A percentile compares a stretch with the other conserved stretches of the same genome.
Conservation (phyloP, 1,139 yeast species). For the Taphrina betulina region DNA sequence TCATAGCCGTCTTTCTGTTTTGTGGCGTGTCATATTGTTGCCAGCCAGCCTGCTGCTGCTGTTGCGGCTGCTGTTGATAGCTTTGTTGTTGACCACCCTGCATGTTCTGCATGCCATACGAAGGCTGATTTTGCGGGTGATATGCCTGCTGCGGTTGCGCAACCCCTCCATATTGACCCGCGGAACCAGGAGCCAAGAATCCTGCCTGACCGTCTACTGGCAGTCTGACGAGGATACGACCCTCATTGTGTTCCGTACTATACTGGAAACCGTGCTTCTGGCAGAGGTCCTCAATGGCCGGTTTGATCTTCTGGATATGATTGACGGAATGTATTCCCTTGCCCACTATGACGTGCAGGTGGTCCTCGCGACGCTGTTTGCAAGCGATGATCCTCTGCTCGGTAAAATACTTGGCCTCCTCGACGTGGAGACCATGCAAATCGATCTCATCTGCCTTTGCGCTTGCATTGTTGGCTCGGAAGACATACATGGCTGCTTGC, state of each 20-base stretch:
- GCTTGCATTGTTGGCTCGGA: slow-evolving; percentile 82
- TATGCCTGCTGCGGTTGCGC: slow-evolving; percentile 35
- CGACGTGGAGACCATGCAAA: slow-evolving; percentile 84
- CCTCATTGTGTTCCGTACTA: slow-evolving; percentile 68
- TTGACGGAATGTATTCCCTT: slow-evolving; percentile 81
- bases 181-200: slow-evolving; percentile 29
- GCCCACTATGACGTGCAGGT: slow-evolving; percentile 70
- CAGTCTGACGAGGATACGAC: slow-evolving; percentile 74
- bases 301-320: slow-evolving; percentile 83
- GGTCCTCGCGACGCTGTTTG: slow-evolving; percentile 57
- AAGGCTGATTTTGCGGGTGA: slow-evolving; percentile 39
- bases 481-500: slow-evolving; percentile 87
- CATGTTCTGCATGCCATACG: slow-evolving; percentile 39
- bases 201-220: slow-evolving; percentile 38
- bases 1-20: slow-evolving; percentile 19
- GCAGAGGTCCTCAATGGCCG: slow-evolving; percentile 81
- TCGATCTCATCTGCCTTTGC: slow-evolving; percentile 83
- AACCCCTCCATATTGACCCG: slow-evolving; percentile 11
- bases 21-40: slow-evolving; percentile 28
- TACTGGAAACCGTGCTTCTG: slow-evolving; percentile 60
- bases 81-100: slow-evolving; percentile 40
- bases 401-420: slow-evolving; percentile 78
- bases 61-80: slow-evolving; percentile 41
- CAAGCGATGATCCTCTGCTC: slow-evolving; percentile 72
- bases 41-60: slow-evolving; percentile 23